Evolutionary conservation across 495 filamentous ascomycete genomes (phyloP).

Genomic region (Aspergillus homomorphus): DNA sequence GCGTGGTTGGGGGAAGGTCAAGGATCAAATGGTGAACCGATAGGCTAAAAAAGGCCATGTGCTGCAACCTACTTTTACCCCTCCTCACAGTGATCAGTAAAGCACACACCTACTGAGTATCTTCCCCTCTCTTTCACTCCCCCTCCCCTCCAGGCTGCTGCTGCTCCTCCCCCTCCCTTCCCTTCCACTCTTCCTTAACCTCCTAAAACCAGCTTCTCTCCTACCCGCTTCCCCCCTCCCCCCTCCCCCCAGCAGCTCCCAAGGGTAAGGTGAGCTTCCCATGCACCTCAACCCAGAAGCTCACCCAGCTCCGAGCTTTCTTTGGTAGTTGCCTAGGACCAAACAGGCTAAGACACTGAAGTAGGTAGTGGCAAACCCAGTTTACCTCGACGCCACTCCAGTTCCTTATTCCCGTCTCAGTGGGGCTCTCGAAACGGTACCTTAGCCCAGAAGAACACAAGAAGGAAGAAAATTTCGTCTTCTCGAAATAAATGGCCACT

Average conservation of each 20-base stretch:
- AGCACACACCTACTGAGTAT: too few species aligned
- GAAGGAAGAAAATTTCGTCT: constrained; percentile 1
- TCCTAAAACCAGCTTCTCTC: background rate
- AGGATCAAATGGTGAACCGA: background rate
- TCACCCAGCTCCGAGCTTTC: constrained; percentile 21
- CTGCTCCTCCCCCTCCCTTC: background rate
- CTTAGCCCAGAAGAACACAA: constrained; percentile 1
- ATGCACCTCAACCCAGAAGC: constrained; percentile 15
- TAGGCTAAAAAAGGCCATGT: background rate
- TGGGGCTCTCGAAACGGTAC: constrained; percentile 16
- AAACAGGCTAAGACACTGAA: constrained; percentile 4
- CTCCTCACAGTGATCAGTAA: too few species aligned
- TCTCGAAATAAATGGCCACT: constrained; percentile 9
- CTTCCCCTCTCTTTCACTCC: background rate
- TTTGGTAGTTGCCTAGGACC: constrained; percentile 6
- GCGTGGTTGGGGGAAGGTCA: background rate
- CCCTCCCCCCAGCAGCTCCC: constrained; percentile 20
- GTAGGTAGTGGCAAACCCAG: constrained; percentile 16
- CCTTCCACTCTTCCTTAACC: too few species aligned
- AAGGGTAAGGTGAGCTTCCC: constrained; percentile 18
- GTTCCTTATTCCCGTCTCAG: constrained; percentile 26
- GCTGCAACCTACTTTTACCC: background rate
- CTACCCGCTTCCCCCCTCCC: constrained; percentile 12
- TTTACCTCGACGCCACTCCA: constrained; percentile 26
- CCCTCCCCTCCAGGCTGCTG: background rate